Conservation (phyloP, 768 basidiomycete species). For the Leucosporidium creatinivorum region DNA sequence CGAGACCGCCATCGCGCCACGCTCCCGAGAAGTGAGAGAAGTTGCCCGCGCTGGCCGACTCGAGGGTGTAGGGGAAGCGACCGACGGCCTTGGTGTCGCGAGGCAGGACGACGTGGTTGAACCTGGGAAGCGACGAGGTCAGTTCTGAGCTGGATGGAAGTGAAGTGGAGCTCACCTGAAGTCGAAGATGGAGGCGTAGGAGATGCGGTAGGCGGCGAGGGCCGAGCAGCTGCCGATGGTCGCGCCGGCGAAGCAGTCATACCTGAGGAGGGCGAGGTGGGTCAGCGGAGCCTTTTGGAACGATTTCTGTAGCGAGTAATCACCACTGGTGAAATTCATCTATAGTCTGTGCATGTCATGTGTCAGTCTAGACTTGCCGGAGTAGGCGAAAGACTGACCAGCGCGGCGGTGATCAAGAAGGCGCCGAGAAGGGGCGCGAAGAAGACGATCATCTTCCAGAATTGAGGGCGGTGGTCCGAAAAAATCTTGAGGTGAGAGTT, state of each 20-base stretch:
- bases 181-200: conserved; percentile 53
- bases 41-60: no score
- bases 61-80: no score
- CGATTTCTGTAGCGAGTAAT: no score
- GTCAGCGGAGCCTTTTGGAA: conserved; percentile 40
- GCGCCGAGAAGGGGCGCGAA: conserved; percentile 54
- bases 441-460: conserved; percentile 58
- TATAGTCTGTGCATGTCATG: conserved; percentile 42
- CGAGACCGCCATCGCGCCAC: no score
- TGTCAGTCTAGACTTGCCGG: no score
- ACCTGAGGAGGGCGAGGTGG: conserved; percentile 44
- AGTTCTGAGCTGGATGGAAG: no score
- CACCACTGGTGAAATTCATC: conserved; percentile 43
- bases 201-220: conserved; percentile 40
- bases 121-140: conserved; percentile 33
- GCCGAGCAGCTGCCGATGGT: conserved; percentile 51
- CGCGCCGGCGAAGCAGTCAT: conserved; percentile 53
- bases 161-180: conserved; percentile 38
- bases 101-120: conserved; percentile 56
- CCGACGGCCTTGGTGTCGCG: not conserved
- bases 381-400: conserved; percentile 28
- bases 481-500: conserved; percentile 56
- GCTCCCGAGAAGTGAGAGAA: no score
- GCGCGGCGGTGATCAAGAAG: conserved; percentile 51
- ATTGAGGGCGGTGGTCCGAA: conserved; percentile 55